Percentiles rank a stretch among this genome's conserved stretches.
Conservation (phyloP, 441 rosid genomes). For the Populus hybrid region DNA sequence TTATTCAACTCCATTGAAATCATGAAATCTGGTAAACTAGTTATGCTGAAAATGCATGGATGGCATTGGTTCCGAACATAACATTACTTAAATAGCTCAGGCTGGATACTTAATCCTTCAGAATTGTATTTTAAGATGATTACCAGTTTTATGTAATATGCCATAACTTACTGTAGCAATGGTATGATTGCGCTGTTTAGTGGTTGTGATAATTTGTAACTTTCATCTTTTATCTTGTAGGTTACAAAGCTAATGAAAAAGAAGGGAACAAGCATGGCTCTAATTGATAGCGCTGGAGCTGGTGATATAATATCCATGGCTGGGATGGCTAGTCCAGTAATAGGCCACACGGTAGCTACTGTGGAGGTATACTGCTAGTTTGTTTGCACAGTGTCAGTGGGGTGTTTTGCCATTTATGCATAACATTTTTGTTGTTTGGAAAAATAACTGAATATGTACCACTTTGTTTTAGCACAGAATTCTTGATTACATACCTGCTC, state of each 20-base stretch:
- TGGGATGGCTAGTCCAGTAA: constrained; percentile 78
- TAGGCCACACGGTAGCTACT: constrained; percentile 85
- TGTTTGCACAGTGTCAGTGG: neutral
- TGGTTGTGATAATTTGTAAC: neutral
- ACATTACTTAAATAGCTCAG: neutral
- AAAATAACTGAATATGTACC: neutral
- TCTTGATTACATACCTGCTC: constrained; percentile 5
- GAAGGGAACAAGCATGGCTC: constrained; percentile 82
- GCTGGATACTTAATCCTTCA: neutral
- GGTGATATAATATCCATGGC: constrained; percentile 95
- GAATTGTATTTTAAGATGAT: neutral
- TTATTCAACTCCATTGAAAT: neutral
- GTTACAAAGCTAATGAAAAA: constrained; percentile 92
- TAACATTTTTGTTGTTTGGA: neutral
- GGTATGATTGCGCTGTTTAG: constrained; percentile 6
- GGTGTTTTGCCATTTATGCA: neutral
- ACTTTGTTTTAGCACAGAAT: neutral
- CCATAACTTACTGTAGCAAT: neutral
- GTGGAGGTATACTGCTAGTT: constrained; percentile 51
- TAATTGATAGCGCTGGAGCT: constrained; percentile 87
- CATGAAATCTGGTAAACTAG: neutral
- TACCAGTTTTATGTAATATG: neutral
- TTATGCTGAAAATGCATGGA: neutral
- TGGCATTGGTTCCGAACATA: neutral
- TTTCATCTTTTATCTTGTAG: constrained; percentile 36